Conservation (phyloP, 2,329 filamentous ascomycete genomes). For the Beauveria australis region DNA sequence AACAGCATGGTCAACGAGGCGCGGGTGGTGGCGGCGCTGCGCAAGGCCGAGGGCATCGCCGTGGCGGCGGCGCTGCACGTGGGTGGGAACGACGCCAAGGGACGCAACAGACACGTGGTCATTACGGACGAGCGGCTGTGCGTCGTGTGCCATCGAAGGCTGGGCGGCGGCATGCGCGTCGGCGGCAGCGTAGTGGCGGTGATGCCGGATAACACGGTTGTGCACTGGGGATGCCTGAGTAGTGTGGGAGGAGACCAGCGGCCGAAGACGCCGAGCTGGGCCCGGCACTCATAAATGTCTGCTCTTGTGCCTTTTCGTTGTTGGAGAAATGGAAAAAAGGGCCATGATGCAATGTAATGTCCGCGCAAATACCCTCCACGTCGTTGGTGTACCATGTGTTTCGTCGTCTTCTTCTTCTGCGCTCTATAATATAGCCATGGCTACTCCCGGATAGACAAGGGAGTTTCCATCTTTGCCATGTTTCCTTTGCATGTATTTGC, state of each 20-base stretch:
- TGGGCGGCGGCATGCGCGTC: conserved; percentile 76
- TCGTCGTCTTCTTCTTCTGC: background rate
- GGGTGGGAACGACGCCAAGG: conserved; percentile 35
- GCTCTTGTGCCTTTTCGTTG: background rate
- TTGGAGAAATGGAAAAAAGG: background rate
- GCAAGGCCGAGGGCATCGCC: conserved; percentile 71
- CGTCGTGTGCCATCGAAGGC: conserved; percentile 83
- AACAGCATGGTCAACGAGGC: conserved; percentile 76
- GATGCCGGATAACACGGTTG: conserved; percentile 71
- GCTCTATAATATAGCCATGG: background rate
- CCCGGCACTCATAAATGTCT: conserved; percentile 24
- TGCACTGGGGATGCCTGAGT: conserved; percentile 72
- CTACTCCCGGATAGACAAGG: background rate
- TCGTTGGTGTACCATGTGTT: background rate
- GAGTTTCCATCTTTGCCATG: background rate
- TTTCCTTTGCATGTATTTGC: background rate
- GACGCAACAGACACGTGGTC: conserved; percentile 59
- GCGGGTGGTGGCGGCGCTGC: conserved; percentile 66
- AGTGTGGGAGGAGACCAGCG: conserved; percentile 25
- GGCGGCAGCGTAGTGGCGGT: conserved; percentile 88
- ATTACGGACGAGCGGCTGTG: conserved; percentile 86
- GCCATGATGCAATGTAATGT: conserved; percentile 1
- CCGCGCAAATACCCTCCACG: conserved; percentile 9
- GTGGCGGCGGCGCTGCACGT: conserved; percentile 66
- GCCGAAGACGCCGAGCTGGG: conserved; percentile 25